These are phyloP conservation scores for Pseudogymnoascus sp. DNA, from an alignment of 2,329 filamentous ascomycete genomes.

Conservation along the genomic window DNA sequence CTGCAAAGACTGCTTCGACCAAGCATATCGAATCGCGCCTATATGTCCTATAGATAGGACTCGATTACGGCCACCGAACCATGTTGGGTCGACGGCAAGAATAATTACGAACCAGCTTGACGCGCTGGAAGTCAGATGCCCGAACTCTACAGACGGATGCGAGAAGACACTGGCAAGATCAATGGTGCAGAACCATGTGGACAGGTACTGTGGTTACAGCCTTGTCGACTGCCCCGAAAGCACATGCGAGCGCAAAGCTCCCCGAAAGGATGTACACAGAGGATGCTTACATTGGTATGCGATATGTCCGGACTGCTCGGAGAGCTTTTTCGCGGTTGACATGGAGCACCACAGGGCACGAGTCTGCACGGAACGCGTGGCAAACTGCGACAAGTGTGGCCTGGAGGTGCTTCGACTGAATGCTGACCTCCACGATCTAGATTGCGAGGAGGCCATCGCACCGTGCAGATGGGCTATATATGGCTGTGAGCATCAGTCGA, in stretches of 20 bases:
- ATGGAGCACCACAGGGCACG: constrained; percentile 39
- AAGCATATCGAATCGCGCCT: constrained; percentile 33
- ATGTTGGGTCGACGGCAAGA: constrained; percentile 28
- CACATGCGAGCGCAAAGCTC: constrained; percentile 42
- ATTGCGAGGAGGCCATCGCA: constrained; percentile 36
- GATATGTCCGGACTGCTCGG: constrained; percentile 46
- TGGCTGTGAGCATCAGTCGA: constrained; percentile 37
- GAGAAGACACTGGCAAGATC: constrained; percentile 41
- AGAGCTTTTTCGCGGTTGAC: constrained; percentile 35
- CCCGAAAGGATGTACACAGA: constrained; percentile 40
- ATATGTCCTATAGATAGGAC: constrained; percentile 52
- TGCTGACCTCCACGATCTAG: constrained; percentile 27
- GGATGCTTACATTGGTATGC: constrained; percentile 46
- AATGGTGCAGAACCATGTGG: constrained; percentile 46
- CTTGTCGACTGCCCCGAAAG: constrained; percentile 47
- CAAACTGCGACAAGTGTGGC: constrained; percentile 22
- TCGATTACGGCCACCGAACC: constrained; percentile 28
- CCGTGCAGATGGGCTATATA: constrained; percentile 41
- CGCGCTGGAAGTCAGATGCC: constrained; percentile 49
- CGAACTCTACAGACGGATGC: constrained; percentile 44
- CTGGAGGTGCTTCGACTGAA: constrained; percentile 21
- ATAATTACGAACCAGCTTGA: constrained; percentile 54
- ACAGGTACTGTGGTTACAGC: constrained; percentile 47
- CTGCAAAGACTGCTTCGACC: constrained; percentile 47
- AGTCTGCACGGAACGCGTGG: constrained; percentile 34